Evolutionary conservation across 179 eudicot genomes (phyloP).

Genomic region (Corrigiola litoralis): DNA sequence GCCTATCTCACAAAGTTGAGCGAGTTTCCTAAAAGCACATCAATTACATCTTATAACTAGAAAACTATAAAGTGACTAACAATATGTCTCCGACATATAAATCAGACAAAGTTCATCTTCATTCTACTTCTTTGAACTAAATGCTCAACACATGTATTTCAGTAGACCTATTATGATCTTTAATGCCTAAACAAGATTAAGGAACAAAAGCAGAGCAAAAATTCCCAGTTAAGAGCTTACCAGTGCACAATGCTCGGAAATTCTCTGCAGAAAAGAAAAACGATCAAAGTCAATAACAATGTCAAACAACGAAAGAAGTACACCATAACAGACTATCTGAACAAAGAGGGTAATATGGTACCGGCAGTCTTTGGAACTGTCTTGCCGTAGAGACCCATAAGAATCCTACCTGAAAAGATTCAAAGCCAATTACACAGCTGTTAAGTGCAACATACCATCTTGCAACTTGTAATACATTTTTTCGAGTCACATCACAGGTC

Average conservation of each 20-base stretch:
- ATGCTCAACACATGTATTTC: too few relatives aligned
- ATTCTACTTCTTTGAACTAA: too few relatives aligned
- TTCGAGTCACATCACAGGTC: too few relatives aligned
- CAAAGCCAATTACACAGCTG: not conserved
- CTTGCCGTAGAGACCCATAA: conserved; percentile 94
- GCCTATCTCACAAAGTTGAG: too few relatives aligned
- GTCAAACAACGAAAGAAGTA: not conserved
- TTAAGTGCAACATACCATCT: not conserved
- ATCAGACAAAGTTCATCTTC: too few relatives aligned
- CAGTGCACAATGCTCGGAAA: conserved; percentile 95
- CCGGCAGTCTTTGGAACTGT: conserved; percentile 96
- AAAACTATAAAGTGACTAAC: not conserved
- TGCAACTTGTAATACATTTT: too few relatives aligned
- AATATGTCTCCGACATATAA: too few relatives aligned
- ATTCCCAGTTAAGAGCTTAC: conserved; percentile 49
- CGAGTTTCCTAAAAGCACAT: conserved; percentile 1
- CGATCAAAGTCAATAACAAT: not conserved
- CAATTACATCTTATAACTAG: not conserved
- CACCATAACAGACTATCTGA: not conserved
- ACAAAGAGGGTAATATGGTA: conserved; percentile 10
- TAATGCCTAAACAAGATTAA: too few relatives aligned
- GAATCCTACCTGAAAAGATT: conserved; percentile 66
- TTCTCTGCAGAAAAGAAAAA: conserved; percentile 51
- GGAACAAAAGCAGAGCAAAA: not conserved
- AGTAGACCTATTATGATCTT: too few relatives aligned